phyloP scores from a whole-genome alignment of 2,329 filamentous ascomycete genomes.

The Clathrospora elynae region DNA sequence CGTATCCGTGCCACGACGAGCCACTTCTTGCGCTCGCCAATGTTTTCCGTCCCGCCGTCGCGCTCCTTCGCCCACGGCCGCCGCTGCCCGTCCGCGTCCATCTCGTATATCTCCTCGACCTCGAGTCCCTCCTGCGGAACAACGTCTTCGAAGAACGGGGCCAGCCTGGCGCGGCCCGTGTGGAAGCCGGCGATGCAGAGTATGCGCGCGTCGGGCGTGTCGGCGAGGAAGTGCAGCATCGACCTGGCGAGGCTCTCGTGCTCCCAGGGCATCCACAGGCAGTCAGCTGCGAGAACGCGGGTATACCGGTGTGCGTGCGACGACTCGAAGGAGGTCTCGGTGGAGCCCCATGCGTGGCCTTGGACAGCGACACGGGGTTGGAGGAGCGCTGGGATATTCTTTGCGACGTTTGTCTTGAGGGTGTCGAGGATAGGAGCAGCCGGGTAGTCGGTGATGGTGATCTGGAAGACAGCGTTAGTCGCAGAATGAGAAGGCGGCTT shows the following conservation, averaged over 20 bases:
- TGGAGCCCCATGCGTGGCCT: constrained; percentile 69
- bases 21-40: constrained; percentile 70
- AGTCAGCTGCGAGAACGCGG: constrained; percentile 71
- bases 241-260: constrained; percentile 69
- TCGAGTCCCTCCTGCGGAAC: constrained; percentile 58
- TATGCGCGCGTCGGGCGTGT: constrained; percentile 55
- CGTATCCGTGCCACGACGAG: constrained; percentile 60
- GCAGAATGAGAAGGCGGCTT: neutral
- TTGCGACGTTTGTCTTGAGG: constrained; percentile 62
- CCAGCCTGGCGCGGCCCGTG: constrained; percentile 69
- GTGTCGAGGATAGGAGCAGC: constrained; percentile 63
- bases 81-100: constrained; percentile 67
- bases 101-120: constrained; percentile 70
- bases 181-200: constrained; percentile 75
- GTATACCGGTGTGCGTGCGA: constrained; percentile 56
- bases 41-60: constrained; percentile 66
- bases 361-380: constrained; percentile 53
- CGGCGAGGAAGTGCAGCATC: constrained; percentile 65
- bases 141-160: constrained; percentile 66
- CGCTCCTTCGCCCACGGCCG: constrained; percentile 62
- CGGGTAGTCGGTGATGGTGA: constrained; percentile 72
- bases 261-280: constrained; percentile 75
- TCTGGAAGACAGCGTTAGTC: constrained; percentile 37
- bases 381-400: constrained; percentile 55
- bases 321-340: constrained; percentile 50